Percentiles rank a stretch among this genome's conserved stretches.
Conservation (phyloP, 2,329 filamentous ascomycete species). For the Penicillium sp. region DNA sequence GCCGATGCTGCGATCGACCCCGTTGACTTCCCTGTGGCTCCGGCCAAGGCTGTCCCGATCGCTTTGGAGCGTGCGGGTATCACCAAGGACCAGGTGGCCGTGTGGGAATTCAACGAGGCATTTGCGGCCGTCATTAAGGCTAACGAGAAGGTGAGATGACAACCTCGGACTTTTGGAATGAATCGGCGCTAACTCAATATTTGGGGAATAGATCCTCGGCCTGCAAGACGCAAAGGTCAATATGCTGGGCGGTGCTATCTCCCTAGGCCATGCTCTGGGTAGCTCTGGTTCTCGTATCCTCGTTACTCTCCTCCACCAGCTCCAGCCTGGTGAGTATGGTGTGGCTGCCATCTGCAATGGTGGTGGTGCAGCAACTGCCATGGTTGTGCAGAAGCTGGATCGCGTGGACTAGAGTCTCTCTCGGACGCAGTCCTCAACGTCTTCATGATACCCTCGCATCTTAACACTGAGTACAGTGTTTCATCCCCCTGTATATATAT, state of each 20-base stretch:
- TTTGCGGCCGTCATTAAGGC: slow-evolving; percentile 95
- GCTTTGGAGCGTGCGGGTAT: slow-evolving; percentile 88
- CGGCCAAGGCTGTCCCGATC: slow-evolving; percentile 87
- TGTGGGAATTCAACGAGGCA: slow-evolving; percentile 99
- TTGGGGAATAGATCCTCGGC: slow-evolving; percentile 65
- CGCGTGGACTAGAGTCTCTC: slow-evolving; percentile 38
- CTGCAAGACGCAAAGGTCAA: slow-evolving; percentile 81
- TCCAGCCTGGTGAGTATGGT: slow-evolving; percentile 90
- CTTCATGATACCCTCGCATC: slow-evolving; percentile 17
- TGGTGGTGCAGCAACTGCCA: slow-evolving; percentile 84
- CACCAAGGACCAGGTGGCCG: slow-evolving; percentile 82
- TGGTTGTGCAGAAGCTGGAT: slow-evolving; percentile 84
- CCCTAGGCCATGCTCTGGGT: slow-evolving; percentile 85
- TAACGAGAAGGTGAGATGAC: slow-evolving; percentile 74
- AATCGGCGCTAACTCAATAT: slow-evolving; percentile 17
- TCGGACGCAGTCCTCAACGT: neutral
- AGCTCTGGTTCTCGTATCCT: slow-evolving; percentile 92
- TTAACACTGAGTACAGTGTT: neutral
- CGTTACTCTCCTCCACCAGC: slow-evolving; percentile 85
- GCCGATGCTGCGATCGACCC: slow-evolving; percentile 90
- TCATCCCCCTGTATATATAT: slow-evolving; percentile 6
- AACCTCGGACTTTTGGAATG: neutral
- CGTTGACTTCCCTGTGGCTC: slow-evolving; percentile 92
- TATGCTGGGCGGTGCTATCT: slow-evolving; percentile 85
- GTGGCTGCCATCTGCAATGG: slow-evolving; percentile 97